phyloP scores from a whole-genome alignment of 768 basidiomycete species.

The Lepiota venenata region DNA sequence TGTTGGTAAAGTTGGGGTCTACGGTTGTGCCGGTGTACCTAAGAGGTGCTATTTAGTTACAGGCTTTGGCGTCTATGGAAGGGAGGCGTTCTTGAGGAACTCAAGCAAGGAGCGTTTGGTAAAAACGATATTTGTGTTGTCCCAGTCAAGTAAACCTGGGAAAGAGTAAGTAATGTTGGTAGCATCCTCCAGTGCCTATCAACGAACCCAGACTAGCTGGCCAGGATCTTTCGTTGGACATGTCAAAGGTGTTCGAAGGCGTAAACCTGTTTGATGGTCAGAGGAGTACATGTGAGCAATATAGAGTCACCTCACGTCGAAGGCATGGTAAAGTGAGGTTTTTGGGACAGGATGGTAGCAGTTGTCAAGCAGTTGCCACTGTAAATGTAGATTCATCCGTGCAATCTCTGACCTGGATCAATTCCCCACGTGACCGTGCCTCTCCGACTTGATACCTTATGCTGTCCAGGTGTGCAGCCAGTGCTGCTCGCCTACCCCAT shows the following conservation, averaged over 20 bases:
- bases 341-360: slow-evolving; percentile 2
- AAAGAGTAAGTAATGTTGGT: not conserved
- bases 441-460: not conserved
- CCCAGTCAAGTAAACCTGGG: slow-evolving; percentile 80
- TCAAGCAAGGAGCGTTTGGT: slow-evolving; percentile 75
- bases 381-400: not conserved
- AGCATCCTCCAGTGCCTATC: not conserved
- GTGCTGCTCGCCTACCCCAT: not conserved
- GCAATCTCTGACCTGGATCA: slow-evolving; percentile 5
- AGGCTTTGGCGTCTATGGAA: slow-evolving; percentile 5
- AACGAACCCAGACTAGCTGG: slow-evolving; percentile 54
- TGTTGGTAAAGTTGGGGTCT: slow-evolving; percentile 71
- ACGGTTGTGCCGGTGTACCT: slow-evolving; percentile 76
- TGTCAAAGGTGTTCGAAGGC: slow-evolving; percentile 50
- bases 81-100: slow-evolving; percentile 63
- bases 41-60: slow-evolving; percentile 11
- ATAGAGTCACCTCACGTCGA: slow-evolving; percentile 31
- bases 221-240: slow-evolving; percentile 74
- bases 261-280: slow-evolving; percentile 45
- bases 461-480: not conserved
- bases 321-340: slow-evolving; percentile 28
- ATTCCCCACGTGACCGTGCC: slow-evolving; percentile 6
- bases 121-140: slow-evolving; percentile 70
- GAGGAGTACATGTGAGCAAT: not conserved
- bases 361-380: slow-evolving; percentile 8